These are phyloP conservation scores for Austroboletus rostrupii DNA, from an alignment of 1,284 basidiomycete genomes.

Conservation along the genomic window DNA sequence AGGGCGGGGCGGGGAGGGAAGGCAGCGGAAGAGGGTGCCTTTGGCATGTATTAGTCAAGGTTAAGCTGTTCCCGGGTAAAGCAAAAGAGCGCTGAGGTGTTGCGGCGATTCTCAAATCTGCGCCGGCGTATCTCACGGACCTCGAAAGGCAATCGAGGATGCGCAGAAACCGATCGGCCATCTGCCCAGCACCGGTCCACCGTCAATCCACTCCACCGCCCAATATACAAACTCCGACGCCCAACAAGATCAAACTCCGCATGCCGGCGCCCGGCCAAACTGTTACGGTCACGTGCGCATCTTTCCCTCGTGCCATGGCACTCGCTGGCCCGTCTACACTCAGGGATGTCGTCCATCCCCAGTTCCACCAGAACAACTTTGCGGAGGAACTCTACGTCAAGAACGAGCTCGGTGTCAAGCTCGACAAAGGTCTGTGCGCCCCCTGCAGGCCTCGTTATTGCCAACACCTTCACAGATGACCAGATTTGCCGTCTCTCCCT, in stretches of 20 bases:
- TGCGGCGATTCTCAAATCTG: not conserved
- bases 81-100: not conserved
- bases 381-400: slow-evolving; percentile 84
- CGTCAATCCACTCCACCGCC: too few relatives aligned
- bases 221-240: too few relatives aligned
- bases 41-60: slow-evolving; percentile 53
- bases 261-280: too few relatives aligned
- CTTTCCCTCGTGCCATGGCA: not conserved
- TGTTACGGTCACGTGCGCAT: not conserved
- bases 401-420: slow-evolving; percentile 78
- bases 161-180: too few relatives aligned
- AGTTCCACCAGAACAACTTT: slow-evolving; percentile 93
- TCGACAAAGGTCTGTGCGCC: slow-evolving; percentile 76
- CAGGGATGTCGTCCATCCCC: slow-evolving; percentile 77
- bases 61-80: not conserved
- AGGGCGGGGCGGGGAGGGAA: slow-evolving; percentile 53
- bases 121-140: slow-evolving; percentile 19
- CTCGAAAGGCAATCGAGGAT: slow-evolving; percentile 4
- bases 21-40: slow-evolving; percentile 37
- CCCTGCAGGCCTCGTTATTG: not conserved
- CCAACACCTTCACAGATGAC: slow-evolving; percentile 57
- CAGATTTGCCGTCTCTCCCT: slow-evolving; percentile 87
- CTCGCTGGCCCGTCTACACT: slow-evolving; percentile 62
- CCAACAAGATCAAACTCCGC: too few relatives aligned
- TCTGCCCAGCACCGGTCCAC: too few relatives aligned